These are phyloP conservation scores for Durotheca rogersii DNA, from an alignment of 495 filamentous ascomycete genomes.

Conservation along the genomic window DNA sequence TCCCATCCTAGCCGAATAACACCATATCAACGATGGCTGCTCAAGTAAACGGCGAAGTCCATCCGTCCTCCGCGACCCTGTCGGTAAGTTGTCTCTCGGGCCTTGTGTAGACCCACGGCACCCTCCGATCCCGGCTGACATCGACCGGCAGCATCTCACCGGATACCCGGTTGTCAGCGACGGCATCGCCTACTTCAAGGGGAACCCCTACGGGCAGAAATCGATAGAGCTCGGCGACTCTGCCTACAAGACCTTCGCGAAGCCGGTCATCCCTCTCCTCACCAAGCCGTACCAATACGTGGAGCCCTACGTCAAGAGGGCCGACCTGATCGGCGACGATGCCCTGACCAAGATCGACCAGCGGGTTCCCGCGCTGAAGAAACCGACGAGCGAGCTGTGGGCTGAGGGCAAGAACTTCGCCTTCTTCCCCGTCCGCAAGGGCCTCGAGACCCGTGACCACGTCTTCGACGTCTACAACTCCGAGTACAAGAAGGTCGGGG, in stretches of 20 bases:
- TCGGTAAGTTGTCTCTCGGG: conserved; percentile 50
- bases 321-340: conserved; percentile 75
- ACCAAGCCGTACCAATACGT: conserved; percentile 73
- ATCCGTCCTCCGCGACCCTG: conserved; percentile 64
- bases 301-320: conserved; percentile 78
- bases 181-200: conserved; percentile 72
- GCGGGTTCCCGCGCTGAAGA: conserved; percentile 83
- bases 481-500: conserved; percentile 76
- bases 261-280: conserved; percentile 77
- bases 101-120: not conserved
- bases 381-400: conserved; percentile 77
- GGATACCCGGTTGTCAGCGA: conserved; percentile 86
- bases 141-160: conserved; percentile 68
- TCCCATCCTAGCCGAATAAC: not conserved
- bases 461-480: conserved; percentile 68
- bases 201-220: conserved; percentile 76
- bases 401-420: conserved; percentile 63
- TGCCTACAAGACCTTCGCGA: conserved; percentile 62
- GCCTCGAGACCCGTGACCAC: conserved; percentile 71
- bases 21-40: conserved; percentile 38
- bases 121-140: conserved; percentile 4
- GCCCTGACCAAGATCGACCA: conserved; percentile 72
- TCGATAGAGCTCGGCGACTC: conserved; percentile 69
- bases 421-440: conserved; percentile 65
- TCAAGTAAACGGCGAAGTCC: conserved; percentile 66